Base-by-base conservation (phyloP, 179 eudicot genomes). In the Silene noctiflora region DNA sequence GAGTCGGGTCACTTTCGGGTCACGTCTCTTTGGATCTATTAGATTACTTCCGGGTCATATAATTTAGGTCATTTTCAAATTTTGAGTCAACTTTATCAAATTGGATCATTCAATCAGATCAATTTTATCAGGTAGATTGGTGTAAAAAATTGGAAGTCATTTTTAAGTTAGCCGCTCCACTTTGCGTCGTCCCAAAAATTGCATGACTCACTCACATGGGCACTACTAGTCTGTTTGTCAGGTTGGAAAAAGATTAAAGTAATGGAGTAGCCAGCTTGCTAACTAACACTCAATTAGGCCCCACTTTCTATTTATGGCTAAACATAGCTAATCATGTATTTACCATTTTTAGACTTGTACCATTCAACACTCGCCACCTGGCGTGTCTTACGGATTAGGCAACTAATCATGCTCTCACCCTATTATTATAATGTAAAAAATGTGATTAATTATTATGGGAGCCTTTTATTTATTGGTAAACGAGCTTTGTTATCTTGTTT, bases 331-430 rank as follows among this genome's bases (percentile, higher is more conserved):
- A 71, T 77, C 39, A 71, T 9, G 62, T 2, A 19, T 13, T 62
- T 71, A 17, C 75, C 35, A 62, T 71, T 13, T 62, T 62, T 17
- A 67, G 75, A 12, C n/a, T 46, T 61, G 12, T 0, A 14, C 27
- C 25, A 24, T 27, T 17, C n/a, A 46, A 29, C 63, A 22, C 21
- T 2, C 73, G 67, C 17, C 55, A 56, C 39, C 33, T 60, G 13
- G 11, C 58, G 14, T 51, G 4, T 51, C 4, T 14, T 31, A 7
- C 2, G 19, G 19, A 69, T 70, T 70, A 71, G 75, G 76, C 55
- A 44, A 71, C 80, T 71, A 77, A 71, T 77, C 80, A 69, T 69
- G 48, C 62, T 76, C 74, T 64, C 46, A 51, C 24, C 69, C 31
- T 68, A 58, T 76, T 59, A 59, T 11, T 69, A 12, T 69, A 59